Evolutionary conservation across 176 grass and related monocot genomes (phyloP), one percentile per base, ranked within the genome.

Genomic region (Zoysia pacifica): DNA sequence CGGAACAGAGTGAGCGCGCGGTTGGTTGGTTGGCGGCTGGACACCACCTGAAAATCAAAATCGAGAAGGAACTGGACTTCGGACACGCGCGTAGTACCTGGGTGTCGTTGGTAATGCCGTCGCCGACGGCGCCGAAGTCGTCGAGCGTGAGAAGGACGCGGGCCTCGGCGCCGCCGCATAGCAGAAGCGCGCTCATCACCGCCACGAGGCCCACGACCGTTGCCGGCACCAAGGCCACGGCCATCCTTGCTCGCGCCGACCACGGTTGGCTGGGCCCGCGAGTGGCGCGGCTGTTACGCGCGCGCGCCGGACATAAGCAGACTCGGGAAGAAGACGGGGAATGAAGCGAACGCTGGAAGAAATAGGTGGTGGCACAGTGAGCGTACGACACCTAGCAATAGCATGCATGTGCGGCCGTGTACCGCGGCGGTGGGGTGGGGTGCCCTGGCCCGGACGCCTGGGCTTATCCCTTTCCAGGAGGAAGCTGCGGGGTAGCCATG

Each of bases 81-180:
- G 28, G 19, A 12, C 12, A 2, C 39, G 40, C 8, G 5, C 48
- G 7, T 36, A n/a, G n/a, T n/a, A 92, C 87, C 87, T 80, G 73
- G 13, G 85, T 90, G 82, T 90, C 91, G 75, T 93, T 89, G 65
- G 82, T 71, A 72, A 77, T 55, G 79, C 91, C 91, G 74, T 90
- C 82, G 51, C 91, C 91, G 66, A 86, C 86, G 67, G 79, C 91
- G 77, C 88, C 91, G 66, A 90, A 93, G 47, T 90, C 88, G 77
- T 90, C 79, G 28, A 90, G 64, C 18, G 85, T 83, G 42, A 93
- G 62, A 15, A 86, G 60, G 10, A 83, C 71, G 41, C 87, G 82
- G 6, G 79, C 72, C 11, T 75, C 84, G 38, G 66, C 79, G 54
- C 3, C 70, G 70, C 38, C 64, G 12, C 62, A 67, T 11, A 79